These are phyloP conservation scores for Elsinoe perseae DNA, from an alignment of 2,329 filamentous ascomycete genomes.

Conservation along the genomic window DNA sequence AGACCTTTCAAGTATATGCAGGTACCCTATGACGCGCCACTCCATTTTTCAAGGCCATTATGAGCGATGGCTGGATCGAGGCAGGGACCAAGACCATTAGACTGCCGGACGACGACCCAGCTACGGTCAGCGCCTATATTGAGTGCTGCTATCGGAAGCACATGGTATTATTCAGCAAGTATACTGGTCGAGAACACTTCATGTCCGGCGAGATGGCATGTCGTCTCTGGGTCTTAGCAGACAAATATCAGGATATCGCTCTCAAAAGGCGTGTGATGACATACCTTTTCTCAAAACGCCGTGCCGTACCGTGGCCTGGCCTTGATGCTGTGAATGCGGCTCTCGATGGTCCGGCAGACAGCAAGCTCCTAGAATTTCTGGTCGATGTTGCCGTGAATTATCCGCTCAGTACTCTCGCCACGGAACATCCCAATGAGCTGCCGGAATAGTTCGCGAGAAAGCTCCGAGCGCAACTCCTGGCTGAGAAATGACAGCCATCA, in stretches of 20 bases:
- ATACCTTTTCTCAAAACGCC: background rate
- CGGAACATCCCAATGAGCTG: background rate
- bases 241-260: background rate
- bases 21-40: background rate
- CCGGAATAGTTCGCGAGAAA: background rate
- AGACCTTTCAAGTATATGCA: background rate
- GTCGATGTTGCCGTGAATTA: background rate
- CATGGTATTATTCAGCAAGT: background rate
- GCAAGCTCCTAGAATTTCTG: background rate
- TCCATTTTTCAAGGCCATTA: background rate
- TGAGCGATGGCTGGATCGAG: background rate
- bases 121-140: background rate
- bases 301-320: background rate
- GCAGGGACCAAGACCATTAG: background rate
- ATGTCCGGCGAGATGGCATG: background rate
- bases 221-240: background rate
- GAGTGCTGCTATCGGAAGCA: slow-evolving; percentile 1
- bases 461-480: background rate
- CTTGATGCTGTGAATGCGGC: background rate
- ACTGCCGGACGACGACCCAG: background rate
- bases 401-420: background rate
- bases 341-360: background rate
- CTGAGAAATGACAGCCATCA: background rate
- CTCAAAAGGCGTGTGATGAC: background rate
- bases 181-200: background rate